These are phyloP conservation scores for Scytalidium sp. DNA, from an alignment of 2,329 filamentous ascomycete species.

Conservation along the genomic window DNA sequence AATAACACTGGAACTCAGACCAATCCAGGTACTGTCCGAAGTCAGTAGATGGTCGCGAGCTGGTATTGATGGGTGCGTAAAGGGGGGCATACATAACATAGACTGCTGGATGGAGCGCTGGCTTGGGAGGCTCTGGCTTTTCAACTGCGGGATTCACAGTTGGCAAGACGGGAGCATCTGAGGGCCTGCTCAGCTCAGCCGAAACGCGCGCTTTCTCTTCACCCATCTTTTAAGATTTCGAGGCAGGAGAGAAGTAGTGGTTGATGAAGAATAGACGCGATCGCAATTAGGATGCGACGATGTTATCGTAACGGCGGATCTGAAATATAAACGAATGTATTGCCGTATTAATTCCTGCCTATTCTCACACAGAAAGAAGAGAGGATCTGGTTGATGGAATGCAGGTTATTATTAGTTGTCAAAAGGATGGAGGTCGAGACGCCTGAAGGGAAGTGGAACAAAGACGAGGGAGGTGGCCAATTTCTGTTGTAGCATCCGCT, in stretches of 20 bases:
- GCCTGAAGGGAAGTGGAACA: not conserved
- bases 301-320: not conserved
- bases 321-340: not conserved
- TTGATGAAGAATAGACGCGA: conserved; percentile 9
- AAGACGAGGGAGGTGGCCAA: not conserved
- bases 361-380: not conserved
- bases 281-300: conserved; percentile 11
- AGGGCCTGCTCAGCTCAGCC: conserved; percentile 66
- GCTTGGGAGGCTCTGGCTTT: conserved; percentile 56
- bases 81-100: conserved; percentile 68
- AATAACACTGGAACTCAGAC: conserved; percentile 86
- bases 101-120: conserved; percentile 61
- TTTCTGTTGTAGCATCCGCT: not conserved
- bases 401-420: not conserved
- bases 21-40: conserved; percentile 76
- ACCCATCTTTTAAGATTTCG: conserved; percentile 47
- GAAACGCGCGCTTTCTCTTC: conserved; percentile 85
- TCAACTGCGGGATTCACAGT: conserved; percentile 68
- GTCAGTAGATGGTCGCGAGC: conserved; percentile 30
- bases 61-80: conserved; percentile 31
- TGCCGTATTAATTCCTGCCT: not conserved
- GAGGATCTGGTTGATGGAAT: not conserved
- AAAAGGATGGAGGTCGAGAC: not conserved
- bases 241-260: conserved; percentile 18
- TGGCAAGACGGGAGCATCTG: conserved; percentile 64